Base-by-base conservation (phyloP, 192 early-diverging fungal species). In the Entomortierella parvispora region DNA sequence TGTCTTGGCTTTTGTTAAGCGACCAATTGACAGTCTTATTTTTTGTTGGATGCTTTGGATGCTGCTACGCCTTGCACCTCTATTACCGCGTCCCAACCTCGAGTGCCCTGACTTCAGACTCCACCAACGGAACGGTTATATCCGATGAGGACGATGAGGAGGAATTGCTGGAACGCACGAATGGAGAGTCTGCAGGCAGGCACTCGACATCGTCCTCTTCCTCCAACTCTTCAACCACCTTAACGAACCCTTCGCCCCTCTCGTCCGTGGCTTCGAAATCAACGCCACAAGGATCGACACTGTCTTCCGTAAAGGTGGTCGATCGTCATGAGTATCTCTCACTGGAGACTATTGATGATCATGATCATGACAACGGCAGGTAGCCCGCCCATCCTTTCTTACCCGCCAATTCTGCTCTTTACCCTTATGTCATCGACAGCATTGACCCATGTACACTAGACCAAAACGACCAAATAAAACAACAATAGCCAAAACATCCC, bases 11-110 rank as follows among this genome's bases (percentile, higher is more conserved):
- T 37, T 15, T 66, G 29, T 22, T 81, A 46, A 71, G 65, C 31
- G 71, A 75, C 14, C 57, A 55, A 12, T 55, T 74, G 34, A 81
- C 65, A 8, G 58, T 69, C 9, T 33, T 68, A 29, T 81, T 81
- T 58, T 81, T 81, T 65, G 48, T 69, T 26, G 80, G 80, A 4
- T 72, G 66, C 37, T 75, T 75, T n/a, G 67, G 71, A 55, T 81
- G 80, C 45, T 69, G 71, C 43, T 65, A 68, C 20, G 64, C 80
- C 1, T 18, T 81, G 34, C 65, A 81, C 54, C 58, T 81, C 31
- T 81, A 81, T 37, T 76, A 76, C 59, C 65, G 72, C 42, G 59
- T 20, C 1, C 63, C 71, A 14, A 43, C 58, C 12, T 2, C 54
- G 6, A 18, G 28, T 8, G 28, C 14, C 20, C 17, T 17, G 9